Base-by-base conservation (phyloP, 2,329 filamentous ascomycete genomes). In the Zymoseptoria crescenta region DNA sequence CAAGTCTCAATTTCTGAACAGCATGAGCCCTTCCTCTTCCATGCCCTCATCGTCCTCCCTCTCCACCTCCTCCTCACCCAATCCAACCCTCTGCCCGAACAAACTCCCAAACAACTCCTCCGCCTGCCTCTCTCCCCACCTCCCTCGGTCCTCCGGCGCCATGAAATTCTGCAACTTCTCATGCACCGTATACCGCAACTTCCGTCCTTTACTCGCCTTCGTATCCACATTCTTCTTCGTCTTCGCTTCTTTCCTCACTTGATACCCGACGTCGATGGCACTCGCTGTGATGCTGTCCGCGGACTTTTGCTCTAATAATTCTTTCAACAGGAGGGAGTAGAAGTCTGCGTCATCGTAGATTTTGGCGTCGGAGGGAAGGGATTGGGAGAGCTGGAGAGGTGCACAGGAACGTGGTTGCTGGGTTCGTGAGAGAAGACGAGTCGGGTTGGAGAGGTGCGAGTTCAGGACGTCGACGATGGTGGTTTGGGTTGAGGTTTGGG, bases 131-230 rank as follows among this genome's bases (percentile, higher is more conserved):
- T 87, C 85, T 62, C 89, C 88, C 94, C 94, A 99, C 16, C 74
- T 75, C 3, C 87, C 81, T 56, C 89, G 80, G 72, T 96, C 89
- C 73, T 96, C 91, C 0, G 91, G 87, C 9, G 92, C 92, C 91
- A 96, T 96, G 71, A 97, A 97, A 74, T 96, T 96, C 77, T 96
- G 90, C 70, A 99, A 75, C 79, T 97, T 97, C 78, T 97, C 93
- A 71, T 97, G 92, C 52, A 96, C 91, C 16, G 89, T 94, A 75
- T 93, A 99, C 48, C 91, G 83, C 81, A 99, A 83, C 78, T 96
- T 96, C 54, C 94, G 81, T 5, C 94, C 94, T 76, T 97, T 97
- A 72, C 90, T 96, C 0, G 94, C 94, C 72, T 92, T 94, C 20
- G 92, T 92, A 73, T 99, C 94, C 4, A 97, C 89, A 29, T 87